A percentile compares a stretch with the other conserved stretches of the same genome.
These are phyloP conservation scores for Penicillium decumbens DNA, from an alignment of 2,329 filamentous ascomycete genomes.

Conservation along the genomic window DNA sequence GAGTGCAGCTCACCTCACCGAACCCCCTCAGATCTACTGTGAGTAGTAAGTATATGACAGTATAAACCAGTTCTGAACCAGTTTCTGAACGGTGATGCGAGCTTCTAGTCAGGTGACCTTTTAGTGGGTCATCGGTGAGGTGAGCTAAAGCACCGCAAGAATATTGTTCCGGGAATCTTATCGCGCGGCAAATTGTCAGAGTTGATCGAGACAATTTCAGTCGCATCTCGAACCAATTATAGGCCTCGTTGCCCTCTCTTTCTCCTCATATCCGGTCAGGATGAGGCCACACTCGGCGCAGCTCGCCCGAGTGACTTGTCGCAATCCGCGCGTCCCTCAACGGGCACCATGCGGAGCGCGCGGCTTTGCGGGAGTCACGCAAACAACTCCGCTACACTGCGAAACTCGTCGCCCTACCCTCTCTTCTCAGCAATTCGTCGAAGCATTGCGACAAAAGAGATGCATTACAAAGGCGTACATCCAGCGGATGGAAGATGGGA, in stretches of 20 bases:
- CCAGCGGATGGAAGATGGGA: constrained; percentile 37
- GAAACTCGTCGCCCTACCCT: constrained; percentile 15
- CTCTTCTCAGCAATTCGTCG: neutral
- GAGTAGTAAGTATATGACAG: no score
- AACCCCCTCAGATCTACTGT: no score
- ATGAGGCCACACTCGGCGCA: constrained; percentile 26
- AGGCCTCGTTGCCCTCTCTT: constrained; percentile 1
- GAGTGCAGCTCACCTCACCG: no score
- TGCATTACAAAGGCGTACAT: constrained; percentile 38
- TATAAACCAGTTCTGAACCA: no score
- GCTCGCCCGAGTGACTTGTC: constrained; percentile 24
- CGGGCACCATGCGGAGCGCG: constrained; percentile 21
- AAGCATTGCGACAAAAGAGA: constrained; percentile 26
- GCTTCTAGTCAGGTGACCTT: no score
- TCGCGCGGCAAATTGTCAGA: constrained; percentile 19
- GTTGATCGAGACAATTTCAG: constrained; percentile 7
- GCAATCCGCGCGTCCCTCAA: constrained; percentile 8
- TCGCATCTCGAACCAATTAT: constrained; percentile 6
- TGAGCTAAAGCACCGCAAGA: constrained; percentile 11
- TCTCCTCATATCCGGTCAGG: constrained; percentile 8
- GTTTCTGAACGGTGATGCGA: no score
- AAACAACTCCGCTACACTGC: constrained; percentile 14
- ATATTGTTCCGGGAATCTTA: constrained; percentile 21
- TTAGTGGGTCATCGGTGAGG: no score
- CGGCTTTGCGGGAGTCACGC: constrained; percentile 24